Conservation (phyloP, 2,329 filamentous ascomycete species). For the Ophiosphaerella narmari region DNA sequence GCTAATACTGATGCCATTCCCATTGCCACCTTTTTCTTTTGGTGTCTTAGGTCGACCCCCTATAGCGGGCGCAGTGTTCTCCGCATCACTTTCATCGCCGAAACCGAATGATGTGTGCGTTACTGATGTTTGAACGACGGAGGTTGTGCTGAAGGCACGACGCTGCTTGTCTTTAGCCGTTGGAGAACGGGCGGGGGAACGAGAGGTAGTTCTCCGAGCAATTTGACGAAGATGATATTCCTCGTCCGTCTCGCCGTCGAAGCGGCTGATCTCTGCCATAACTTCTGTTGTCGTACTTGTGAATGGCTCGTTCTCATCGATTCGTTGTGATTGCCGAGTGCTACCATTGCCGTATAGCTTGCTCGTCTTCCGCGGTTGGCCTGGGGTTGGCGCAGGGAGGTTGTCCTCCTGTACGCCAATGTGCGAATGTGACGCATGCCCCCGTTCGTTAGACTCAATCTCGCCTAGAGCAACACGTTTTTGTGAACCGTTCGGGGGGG, state of each 20-base stretch:
- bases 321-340: slow-evolving; percentile 37
- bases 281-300: slow-evolving; percentile 62
- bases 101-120: slow-evolving; percentile 41
- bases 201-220: slow-evolving; percentile 65
- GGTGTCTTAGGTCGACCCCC: slow-evolving; percentile 52
- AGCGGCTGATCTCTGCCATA: slow-evolving; percentile 62
- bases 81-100: slow-evolving; percentile 52
- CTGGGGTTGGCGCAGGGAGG: slow-evolving; percentile 90
- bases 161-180: slow-evolving; percentile 63
- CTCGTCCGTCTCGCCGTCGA: slow-evolving; percentile 74
- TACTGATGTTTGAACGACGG: slow-evolving; percentile 52
- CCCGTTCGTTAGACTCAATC: slow-evolving; percentile 77
- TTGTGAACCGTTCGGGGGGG: slow-evolving; percentile 78
- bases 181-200: slow-evolving; percentile 65
- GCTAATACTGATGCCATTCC: slow-evolving; percentile 52
- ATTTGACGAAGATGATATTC: slow-evolving; percentile 74
- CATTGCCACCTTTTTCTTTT: slow-evolving; percentile 48
- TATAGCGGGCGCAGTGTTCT: slow-evolving; percentile 47
- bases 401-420: slow-evolving; percentile 82
- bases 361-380: slow-evolving; percentile 88
- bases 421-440: slow-evolving; percentile 50
- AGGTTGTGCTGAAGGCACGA: slow-evolving; percentile 74
- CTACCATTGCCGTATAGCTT: slow-evolving; percentile 68
- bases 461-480: slow-evolving; percentile 89
- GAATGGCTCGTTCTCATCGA: slow-evolving; percentile 57